Conservation (phyloP, 176 grass and related monocot species). For the Triticum turgidum region DNA sequence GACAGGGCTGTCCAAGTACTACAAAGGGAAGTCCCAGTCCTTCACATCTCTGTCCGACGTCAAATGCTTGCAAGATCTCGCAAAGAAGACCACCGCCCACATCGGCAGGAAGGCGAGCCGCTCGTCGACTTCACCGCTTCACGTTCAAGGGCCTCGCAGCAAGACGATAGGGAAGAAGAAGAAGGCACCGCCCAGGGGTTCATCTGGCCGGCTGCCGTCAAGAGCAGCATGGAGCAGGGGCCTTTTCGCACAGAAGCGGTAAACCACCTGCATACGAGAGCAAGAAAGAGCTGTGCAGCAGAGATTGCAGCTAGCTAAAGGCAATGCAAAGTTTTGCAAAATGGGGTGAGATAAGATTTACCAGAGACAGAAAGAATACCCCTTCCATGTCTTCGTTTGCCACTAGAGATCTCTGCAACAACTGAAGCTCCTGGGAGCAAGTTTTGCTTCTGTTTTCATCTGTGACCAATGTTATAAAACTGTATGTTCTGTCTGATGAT, state of each 20-base stretch:
- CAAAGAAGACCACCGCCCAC: slow-evolving; percentile 42
- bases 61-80: slow-evolving; percentile 42
- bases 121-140: neutral
- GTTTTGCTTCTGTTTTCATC: neutral
- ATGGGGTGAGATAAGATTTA: neutral
- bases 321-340: neutral
- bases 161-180: slow-evolving; percentile 60
- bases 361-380: neutral
- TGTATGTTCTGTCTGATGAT: neutral
- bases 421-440: neutral
- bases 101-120: slow-evolving; percentile 44
- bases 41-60: slow-evolving; percentile 51
- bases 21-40: slow-evolving; percentile 60
- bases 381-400: neutral
- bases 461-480: neutral
- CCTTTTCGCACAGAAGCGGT: slow-evolving; percentile 15
- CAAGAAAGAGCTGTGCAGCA: slow-evolving; percentile 24
- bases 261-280: slow-evolving; percentile 10
- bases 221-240: slow-evolving; percentile 35
- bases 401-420: neutral
- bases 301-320: neutral
- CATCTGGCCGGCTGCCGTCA: neutral
- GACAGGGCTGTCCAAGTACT: slow-evolving; percentile 62
- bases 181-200: neutral
- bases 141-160: slow-evolving; percentile 18